Evolutionary conservation across 805 yeast species (phyloP).

Genomic region (Suhomyces sp.): DNA sequence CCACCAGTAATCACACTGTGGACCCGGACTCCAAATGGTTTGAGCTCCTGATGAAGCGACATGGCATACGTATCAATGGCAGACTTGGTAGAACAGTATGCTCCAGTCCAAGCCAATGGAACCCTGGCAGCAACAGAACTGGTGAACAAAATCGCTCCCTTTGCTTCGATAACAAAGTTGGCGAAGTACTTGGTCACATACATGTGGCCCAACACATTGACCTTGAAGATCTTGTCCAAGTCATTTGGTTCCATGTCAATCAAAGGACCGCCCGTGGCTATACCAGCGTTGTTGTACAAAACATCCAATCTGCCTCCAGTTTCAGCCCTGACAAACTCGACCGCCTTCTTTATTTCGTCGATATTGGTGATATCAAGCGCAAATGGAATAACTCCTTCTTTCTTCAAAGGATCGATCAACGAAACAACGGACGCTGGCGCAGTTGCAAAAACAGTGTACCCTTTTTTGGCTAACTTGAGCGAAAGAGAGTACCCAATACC

Average conservation of each 20-base stretch:
- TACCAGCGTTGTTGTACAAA: slow-evolving; percentile 45
- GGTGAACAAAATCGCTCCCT: slow-evolving; percentile 40
- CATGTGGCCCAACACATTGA: slow-evolving; percentile 42
- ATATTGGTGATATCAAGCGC: slow-evolving; percentile 37
- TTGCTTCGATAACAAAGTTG: slow-evolving; percentile 27
- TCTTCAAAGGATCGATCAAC: slow-evolving; percentile 15
- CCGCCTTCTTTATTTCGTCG: slow-evolving; percentile 25
- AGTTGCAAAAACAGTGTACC: slow-evolving; percentile 20
- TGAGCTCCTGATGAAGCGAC: slow-evolving; percentile 33
- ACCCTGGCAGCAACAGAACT: slow-evolving; percentile 31
- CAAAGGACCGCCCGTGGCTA: slow-evolving; percentile 28
- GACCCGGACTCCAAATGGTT: slow-evolving; percentile 39
- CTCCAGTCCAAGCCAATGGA: slow-evolving; percentile 33
- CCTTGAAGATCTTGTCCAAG: slow-evolving; percentile 24
- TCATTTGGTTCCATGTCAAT: slow-evolving; percentile 29
- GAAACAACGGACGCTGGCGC: slow-evolving; percentile 15
- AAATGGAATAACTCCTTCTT: slow-evolving; percentile 25
- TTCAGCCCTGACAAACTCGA: slow-evolving; percentile 19
- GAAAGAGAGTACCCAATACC: slow-evolving; percentile 28
- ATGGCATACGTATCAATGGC: slow-evolving; percentile 39
- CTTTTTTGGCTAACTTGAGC: slow-evolving; percentile 18
- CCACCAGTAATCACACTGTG: slow-evolving; percentile 41
- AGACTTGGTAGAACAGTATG: slow-evolving; percentile 39
- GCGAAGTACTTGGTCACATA: slow-evolving; percentile 33
- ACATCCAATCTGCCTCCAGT: slow-evolving; percentile 36